Evolutionary conservation across 139 green algal species (phyloP).

Genomic region (Limnomonas spitsbergensis): DNA sequence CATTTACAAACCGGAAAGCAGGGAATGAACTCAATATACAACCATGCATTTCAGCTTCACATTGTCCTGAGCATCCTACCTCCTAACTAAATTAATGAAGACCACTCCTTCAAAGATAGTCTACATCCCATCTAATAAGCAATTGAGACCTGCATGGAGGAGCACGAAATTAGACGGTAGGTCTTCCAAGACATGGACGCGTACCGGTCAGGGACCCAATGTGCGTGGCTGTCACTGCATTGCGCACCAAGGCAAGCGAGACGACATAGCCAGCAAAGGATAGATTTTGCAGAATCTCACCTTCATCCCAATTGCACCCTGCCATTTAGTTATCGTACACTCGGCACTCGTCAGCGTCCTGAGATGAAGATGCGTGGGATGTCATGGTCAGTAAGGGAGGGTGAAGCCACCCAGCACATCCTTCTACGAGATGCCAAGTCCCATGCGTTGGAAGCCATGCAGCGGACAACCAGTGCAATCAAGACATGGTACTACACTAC

Average conservation of each 20-base stretch:
- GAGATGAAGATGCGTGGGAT: background rate
- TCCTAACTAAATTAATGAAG: too few species aligned
- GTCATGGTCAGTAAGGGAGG: background rate
- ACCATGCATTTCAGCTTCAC: too few species aligned
- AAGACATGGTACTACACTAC: background rate
- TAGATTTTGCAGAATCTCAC: background rate
- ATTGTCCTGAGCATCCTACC: too few species aligned
- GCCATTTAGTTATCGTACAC: background rate
- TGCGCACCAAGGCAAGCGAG: background rate
- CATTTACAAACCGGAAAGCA: too few species aligned
- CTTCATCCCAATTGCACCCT: background rate
- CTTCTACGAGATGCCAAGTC: background rate
- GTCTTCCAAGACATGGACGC: too few species aligned
- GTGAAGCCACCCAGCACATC: too few species aligned
- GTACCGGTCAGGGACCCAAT: too few species aligned
- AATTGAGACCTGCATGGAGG: background rate
- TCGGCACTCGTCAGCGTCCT: conserved; percentile 11
- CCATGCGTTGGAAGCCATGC: background rate
- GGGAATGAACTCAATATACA: too few species aligned
- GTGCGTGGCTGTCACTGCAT: too few species aligned
- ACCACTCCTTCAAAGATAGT: too few species aligned
- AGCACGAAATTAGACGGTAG: background rate
- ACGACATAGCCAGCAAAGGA: background rate
- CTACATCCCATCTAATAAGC: too few species aligned
- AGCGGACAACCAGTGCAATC: background rate